Evolutionary conservation across 75 land plant genomes (phyloP).

Genomic region (Picea sitchensis): DNA sequence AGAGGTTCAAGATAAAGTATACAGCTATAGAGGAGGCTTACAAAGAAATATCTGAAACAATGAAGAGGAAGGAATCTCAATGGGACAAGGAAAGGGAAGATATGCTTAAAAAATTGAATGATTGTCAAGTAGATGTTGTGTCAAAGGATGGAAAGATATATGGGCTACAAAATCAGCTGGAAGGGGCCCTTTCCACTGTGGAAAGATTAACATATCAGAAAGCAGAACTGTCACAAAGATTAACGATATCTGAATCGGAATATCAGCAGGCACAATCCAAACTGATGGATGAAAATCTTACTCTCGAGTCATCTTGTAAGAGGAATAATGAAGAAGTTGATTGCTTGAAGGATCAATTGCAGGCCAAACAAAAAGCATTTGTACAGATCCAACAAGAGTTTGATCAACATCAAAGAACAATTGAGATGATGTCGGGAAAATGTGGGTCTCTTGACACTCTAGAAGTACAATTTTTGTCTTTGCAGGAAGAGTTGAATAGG

Average conservation of each 20-base stretch:
- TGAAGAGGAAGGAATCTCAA: conserved; percentile 36
- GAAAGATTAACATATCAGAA: conserved; percentile 28
- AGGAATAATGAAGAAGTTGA: conserved; percentile 15
- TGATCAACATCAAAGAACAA: conserved; percentile 7
- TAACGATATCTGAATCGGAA: too few relatives aligned
- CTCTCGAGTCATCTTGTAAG: not conserved
- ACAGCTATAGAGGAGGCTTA: conserved; percentile 38
- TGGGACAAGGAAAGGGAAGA: conserved; percentile 28
- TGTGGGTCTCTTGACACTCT: conserved; percentile 14
- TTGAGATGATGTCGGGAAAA: conserved; percentile 13
- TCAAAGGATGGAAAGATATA: conserved; percentile 18
- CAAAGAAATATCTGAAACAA: conserved; percentile 17
- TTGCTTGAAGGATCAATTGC: conserved; percentile 22
- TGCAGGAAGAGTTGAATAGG: conserved; percentile 34
- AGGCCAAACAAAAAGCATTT: conserved; percentile 24
- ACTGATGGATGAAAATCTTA: too few relatives aligned
- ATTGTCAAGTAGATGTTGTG: conserved; percentile 15
- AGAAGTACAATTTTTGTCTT: conserved; percentile 1
- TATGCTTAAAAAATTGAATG: conserved; percentile 22
- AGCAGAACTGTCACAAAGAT: conserved; percentile 33
- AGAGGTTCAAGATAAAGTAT: conserved; percentile 35
- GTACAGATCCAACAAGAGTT: conserved; percentile 18
- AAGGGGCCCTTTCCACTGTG: conserved; percentile 24
- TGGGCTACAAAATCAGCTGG: conserved; percentile 36
- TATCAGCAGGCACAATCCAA: too few relatives aligned